Conservation (phyloP, 441 rosid species). For the Aleurites moluccanus region DNA sequence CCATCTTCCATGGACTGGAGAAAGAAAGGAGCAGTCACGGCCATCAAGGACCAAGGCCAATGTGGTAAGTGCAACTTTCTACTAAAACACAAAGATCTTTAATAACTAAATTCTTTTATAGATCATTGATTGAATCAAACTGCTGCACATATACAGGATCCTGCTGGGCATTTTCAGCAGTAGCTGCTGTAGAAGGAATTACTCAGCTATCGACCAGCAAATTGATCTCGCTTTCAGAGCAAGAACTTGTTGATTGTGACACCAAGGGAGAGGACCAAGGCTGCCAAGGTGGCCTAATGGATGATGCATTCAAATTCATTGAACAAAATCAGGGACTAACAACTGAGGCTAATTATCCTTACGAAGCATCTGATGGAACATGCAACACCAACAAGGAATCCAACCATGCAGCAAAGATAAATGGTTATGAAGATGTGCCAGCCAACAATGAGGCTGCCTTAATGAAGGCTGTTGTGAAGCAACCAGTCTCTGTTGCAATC, state of each 20-base stretch:
- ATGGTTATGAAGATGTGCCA: background rate
- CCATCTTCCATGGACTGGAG: slow-evolving; percentile 58
- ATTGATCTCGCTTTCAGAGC: background rate
- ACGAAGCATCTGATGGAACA: slow-evolving; percentile 37
- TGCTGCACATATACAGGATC: slow-evolving; percentile 17
- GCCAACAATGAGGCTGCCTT: too few species aligned
- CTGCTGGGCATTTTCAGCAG: background rate
- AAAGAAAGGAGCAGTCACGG: slow-evolving; percentile 60
- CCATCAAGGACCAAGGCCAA: slow-evolving; percentile 59
- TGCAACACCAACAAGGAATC: slow-evolving; percentile 29
- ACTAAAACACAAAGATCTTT: background rate
- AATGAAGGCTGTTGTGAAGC: background rate
- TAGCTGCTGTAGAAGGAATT: background rate
- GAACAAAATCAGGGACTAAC: slow-evolving; percentile 43
- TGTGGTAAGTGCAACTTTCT: slow-evolving; percentile 57
- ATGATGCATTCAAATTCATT: slow-evolving; percentile 47
- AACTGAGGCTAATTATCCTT: slow-evolving; percentile 49
- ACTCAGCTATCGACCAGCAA: background rate
- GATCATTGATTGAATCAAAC: background rate
- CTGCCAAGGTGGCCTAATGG: slow-evolving; percentile 66
- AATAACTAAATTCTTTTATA: background rate
- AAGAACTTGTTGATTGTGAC: slow-evolving; percentile 43
- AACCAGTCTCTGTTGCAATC: background rate
- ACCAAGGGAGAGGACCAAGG: slow-evolving; percentile 35
- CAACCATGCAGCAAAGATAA: background rate